Conservation (phyloP, 1,139 yeast species). For the Sugiyamaella grinbergsii region DNA sequence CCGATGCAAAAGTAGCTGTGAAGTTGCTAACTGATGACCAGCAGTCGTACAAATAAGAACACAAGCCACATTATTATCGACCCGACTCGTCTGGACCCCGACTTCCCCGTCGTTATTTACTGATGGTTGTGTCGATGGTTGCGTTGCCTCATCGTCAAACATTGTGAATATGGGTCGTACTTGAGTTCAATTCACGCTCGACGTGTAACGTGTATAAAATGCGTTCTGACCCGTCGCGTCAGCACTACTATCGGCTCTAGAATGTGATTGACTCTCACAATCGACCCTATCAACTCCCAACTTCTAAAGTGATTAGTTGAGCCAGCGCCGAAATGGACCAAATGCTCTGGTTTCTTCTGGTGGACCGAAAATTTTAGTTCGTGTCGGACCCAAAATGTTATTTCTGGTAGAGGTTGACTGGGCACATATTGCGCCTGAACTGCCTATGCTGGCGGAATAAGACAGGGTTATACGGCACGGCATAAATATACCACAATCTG, state of each 20-base stretch:
- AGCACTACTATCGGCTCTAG: neutral
- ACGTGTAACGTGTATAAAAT: neutral
- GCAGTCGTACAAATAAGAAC: constrained; percentile 24
- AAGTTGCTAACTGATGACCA: constrained; percentile 11
- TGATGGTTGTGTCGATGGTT: constrained; percentile 26
- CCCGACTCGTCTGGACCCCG: constrained; percentile 1
- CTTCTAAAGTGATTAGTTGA: no score
- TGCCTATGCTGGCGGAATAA: no score
- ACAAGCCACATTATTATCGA: constrained; percentile 21
- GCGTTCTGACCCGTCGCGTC: neutral
- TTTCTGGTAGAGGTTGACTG: neutral
- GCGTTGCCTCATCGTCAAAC: constrained; percentile 55
- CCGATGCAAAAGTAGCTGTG: constrained; percentile 20
- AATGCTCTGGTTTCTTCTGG: no score
- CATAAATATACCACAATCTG: no score
- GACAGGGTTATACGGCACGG: no score
- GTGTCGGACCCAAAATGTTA: neutral
- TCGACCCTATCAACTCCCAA: neutral
- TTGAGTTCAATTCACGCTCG: neutral
- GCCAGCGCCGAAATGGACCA: no score
- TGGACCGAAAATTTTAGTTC: neutral
- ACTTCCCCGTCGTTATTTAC: neutral
- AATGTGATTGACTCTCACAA: neutral
- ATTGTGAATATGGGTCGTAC: constrained; percentile 75
- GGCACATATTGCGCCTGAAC: constrained; percentile 46